These are phyloP conservation scores for Cercospora sp. DNA, from an alignment of 2,329 filamentous ascomycete genomes.

Conservation along the genomic window DNA sequence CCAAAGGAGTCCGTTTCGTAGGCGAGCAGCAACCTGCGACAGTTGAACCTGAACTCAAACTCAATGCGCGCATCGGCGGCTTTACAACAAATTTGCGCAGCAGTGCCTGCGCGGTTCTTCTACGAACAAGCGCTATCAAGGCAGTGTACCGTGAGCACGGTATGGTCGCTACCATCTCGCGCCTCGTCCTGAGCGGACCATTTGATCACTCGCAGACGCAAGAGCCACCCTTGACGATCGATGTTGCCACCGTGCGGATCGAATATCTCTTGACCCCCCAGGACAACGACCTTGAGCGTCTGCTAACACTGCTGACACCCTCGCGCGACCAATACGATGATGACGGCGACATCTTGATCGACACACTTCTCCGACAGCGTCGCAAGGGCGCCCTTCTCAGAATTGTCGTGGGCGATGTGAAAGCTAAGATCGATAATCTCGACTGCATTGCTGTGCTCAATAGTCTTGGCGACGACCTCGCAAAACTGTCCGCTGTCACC, in stretches of 20 bases:
- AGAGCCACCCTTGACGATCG: slow-evolving; percentile 22
- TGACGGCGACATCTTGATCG: slow-evolving; percentile 91
- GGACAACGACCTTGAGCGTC: slow-evolving; percentile 75
- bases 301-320: slow-evolving; percentile 84
- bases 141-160: slow-evolving; percentile 72
- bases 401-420: slow-evolving; percentile 64
- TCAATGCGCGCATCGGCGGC: slow-evolving; percentile 75
- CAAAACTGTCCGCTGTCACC: slow-evolving; percentile 79
- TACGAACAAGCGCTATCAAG: slow-evolving; percentile 81
- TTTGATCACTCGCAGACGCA: slow-evolving; percentile 48
- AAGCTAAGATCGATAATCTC: slow-evolving; percentile 62
- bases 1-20: slow-evolving; percentile 59
- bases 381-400: slow-evolving; percentile 82
- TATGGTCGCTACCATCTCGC: slow-evolving; percentile 71
- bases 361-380: slow-evolving; percentile 82
- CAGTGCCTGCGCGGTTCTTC: slow-evolving; percentile 68
- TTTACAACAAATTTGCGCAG: slow-evolving; percentile 75
- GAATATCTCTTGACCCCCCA: slow-evolving; percentile 73
- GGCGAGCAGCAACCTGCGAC: slow-evolving; percentile 38
- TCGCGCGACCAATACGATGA: slow-evolving; percentile 87
- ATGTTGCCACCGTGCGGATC: slow-evolving; percentile 54
- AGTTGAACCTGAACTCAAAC: slow-evolving; percentile 54
- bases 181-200: slow-evolving; percentile 72
- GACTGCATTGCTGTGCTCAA: slow-evolving; percentile 67
- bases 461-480: slow-evolving; percentile 70